Percentiles rank a stretch among this genome's conserved stretches.
phyloP scores from a whole-genome alignment of 23 red algal species.

The Gracilaria caudata region DNA sequence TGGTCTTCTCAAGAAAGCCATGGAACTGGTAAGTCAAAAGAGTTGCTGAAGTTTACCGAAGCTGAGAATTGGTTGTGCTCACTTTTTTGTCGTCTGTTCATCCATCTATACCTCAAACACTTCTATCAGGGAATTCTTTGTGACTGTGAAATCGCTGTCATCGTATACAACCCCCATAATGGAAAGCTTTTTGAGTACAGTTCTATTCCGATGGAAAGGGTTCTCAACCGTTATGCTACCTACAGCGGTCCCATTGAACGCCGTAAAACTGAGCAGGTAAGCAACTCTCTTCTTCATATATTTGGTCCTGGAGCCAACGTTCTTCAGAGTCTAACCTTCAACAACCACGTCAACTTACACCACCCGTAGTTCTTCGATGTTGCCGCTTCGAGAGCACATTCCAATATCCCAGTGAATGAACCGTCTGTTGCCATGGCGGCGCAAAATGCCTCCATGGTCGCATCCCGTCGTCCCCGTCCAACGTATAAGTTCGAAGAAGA shows the following conservation, averaged over 20 bases:
- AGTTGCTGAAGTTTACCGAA: not conserved
- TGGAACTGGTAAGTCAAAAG: slow-evolving; percentile 59
- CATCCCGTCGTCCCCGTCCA: slow-evolving; percentile 37
- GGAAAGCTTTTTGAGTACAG: slow-evolving; percentile 94
- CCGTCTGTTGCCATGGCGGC: slow-evolving; percentile 56
- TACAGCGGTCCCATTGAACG: slow-evolving; percentile 63
- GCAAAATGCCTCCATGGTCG: slow-evolving; percentile 39
- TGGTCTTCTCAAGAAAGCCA: slow-evolving; percentile 89
- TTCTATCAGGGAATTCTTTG: slow-evolving; percentile 73
- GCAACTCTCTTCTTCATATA: too few relatives aligned
- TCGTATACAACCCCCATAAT: slow-evolving; percentile 90
- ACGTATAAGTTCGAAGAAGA: slow-evolving; percentile 54
- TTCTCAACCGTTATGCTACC: slow-evolving; percentile 62
- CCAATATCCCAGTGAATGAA: slow-evolving; percentile 66
- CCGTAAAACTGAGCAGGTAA: slow-evolving; percentile 58
- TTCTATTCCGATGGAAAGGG: slow-evolving; percentile 45
- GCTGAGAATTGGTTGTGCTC: not conserved
- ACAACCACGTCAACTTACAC: not conserved
- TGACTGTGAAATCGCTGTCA: slow-evolving; percentile 87
- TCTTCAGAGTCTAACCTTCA: not conserved
- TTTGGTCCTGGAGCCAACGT: too few relatives aligned
- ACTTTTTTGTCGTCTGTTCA: too few relatives aligned
- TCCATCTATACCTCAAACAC: too few relatives aligned
- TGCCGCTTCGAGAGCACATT: slow-evolving; percentile 40
- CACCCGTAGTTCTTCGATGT: slow-evolving; percentile 52